These are phyloP conservation scores for Cryptosporidium ubiquitum DNA, from an alignment of 169 alveolate genomes.

Conservation along the genomic window DNA sequence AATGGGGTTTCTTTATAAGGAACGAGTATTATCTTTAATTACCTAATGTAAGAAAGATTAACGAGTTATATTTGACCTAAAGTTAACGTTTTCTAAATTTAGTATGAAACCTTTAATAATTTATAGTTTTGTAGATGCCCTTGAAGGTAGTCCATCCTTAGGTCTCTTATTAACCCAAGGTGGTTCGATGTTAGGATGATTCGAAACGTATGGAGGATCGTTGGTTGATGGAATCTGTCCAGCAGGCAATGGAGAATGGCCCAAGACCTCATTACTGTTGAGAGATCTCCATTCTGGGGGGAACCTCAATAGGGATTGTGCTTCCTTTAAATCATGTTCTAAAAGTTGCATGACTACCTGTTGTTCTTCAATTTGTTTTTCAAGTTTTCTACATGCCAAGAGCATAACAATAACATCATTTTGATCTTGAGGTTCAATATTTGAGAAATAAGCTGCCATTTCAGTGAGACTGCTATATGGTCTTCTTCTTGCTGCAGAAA, in stretches of 20 bases:
- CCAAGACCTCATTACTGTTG: constrained; percentile 61
- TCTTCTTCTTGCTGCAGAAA: constrained; percentile 75
- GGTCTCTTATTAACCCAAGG: constrained; percentile 54
- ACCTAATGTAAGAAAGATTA: no score
- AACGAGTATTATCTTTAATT: no score
- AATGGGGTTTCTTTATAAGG: no score
- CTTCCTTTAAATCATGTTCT: constrained; percentile 84
- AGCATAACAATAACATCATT: constrained; percentile 82
- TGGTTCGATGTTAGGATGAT: constrained; percentile 29
- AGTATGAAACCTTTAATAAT: not conserved
- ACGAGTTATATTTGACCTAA: not conserved
- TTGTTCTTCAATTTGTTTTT: constrained; percentile 85
- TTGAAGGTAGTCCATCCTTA: constrained; percentile 36
- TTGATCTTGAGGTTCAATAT: constrained; percentile 81
- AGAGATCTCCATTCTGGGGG: constrained; percentile 81
- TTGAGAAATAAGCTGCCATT: constrained; percentile 78
- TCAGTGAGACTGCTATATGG: constrained; percentile 79
- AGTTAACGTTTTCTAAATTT: not conserved
- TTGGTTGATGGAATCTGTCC: constrained; percentile 52
- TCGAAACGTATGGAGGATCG: constrained; percentile 34
- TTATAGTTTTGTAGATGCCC: constrained; percentile 39
- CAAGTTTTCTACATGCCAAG: constrained; percentile 84
- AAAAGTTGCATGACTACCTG: constrained; percentile 84
- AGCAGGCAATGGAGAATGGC: constrained; percentile 15
- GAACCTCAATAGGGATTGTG: constrained; percentile 79